Evolutionary conservation across 305 asterid genomes (phyloP).

Genomic region (Fraxinus dipetala): DNA sequence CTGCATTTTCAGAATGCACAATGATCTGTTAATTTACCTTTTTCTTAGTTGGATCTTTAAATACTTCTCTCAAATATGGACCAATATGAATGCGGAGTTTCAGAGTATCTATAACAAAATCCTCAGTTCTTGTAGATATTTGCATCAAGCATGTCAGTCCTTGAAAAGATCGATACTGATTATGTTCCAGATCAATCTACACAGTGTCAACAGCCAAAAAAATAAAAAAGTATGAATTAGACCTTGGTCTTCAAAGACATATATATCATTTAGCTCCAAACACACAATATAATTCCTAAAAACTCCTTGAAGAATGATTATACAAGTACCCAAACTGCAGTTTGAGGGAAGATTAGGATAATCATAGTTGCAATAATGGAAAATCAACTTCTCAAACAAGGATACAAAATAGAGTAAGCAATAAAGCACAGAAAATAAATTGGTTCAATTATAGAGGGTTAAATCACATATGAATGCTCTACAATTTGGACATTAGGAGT

Average conservation of each 20-base stretch:
- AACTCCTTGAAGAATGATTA: not conserved
- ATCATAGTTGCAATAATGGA: not conserved
- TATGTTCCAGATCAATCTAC: conserved; percentile 98
- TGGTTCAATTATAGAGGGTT: not conserved
- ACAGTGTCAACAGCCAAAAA: conserved; percentile 21
- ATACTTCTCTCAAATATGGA: conserved; percentile 82
- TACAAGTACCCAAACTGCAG: not conserved
- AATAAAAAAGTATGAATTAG: not conserved
- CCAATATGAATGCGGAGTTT: conserved; percentile 88
- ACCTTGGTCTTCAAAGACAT: not conserved
- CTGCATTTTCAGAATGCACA: conserved; percentile 15
- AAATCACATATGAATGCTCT: not conserved
- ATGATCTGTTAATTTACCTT: conserved; percentile 47
- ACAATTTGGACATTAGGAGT: not conserved
- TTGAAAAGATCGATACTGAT: conserved; percentile 94
- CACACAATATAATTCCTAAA: not conserved
- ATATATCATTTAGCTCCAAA: not conserved
- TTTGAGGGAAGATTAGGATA: not conserved
- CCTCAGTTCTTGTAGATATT: conserved; percentile 94
- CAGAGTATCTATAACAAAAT: conserved; percentile 87
- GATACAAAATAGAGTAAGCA: not conserved
- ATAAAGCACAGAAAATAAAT: not conserved
- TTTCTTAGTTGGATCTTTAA: conserved; percentile 85
- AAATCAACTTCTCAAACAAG: not conserved
- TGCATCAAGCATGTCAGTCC: conserved; percentile 98